phyloP scores from a whole-genome alignment of 164 flowering plant species.

The Vitis amurensis region DNA sequence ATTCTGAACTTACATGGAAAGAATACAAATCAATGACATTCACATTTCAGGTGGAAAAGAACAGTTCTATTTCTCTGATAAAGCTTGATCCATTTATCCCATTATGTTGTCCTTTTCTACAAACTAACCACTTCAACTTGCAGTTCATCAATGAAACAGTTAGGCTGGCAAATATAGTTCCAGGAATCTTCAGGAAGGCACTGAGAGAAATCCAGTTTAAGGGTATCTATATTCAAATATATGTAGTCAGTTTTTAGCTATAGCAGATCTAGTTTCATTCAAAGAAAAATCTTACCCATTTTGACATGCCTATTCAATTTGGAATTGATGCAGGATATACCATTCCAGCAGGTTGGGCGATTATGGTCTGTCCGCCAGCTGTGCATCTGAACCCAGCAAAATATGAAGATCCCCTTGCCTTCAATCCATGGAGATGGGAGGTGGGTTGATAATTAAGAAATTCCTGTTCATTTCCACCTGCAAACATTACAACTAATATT shows the following conservation, averaged over 20 bases:
- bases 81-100: too few species aligned
- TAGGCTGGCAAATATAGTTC: constrained; percentile 73
- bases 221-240: constrained; percentile 31
- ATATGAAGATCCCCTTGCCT: constrained; percentile 69
- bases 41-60: constrained; percentile 51
- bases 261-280: not conserved
- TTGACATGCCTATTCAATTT: not conserved
- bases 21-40: constrained; percentile 71
- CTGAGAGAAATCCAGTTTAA: constrained; percentile 51
- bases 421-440: constrained; percentile 95
- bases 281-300: not conserved
- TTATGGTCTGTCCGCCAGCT: constrained; percentile 95
- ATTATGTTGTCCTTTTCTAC: not conserved
- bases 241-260: not conserved
- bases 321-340: constrained; percentile 60
- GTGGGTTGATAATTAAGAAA: constrained; percentile 25
- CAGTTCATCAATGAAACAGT: constrained; percentile 79
- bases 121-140: constrained; percentile 16
- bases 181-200: constrained; percentile 66
- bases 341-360: constrained; percentile 91
- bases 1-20: constrained; percentile 58
- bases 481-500: not conserved
- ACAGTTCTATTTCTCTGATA: too few species aligned
- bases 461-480: not conserved
- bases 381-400: constrained; percentile 79